A percentile compares a stretch with the other conserved stretches of the same genome.
These are phyloP conservation scores for Collybia sp. DNA, from an alignment of 768 basidiomycete genomes.

Conservation along the genomic window DNA sequence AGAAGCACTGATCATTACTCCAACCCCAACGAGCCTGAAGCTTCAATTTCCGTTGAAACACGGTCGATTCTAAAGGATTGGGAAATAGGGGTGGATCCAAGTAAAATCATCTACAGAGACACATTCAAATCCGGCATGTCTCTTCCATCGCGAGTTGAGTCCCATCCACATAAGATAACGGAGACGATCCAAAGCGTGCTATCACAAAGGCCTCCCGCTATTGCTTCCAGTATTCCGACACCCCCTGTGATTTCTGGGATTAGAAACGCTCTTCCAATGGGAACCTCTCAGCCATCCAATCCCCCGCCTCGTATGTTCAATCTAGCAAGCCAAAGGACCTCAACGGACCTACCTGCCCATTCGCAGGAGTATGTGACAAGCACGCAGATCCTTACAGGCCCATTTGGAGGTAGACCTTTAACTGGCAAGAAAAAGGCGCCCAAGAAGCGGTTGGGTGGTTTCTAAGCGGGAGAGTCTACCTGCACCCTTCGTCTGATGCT, in stretches of 20 bases:
- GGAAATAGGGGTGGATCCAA: constrained; percentile 50
- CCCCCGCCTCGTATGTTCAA: constrained; percentile 4
- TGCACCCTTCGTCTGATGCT: too few species aligned
- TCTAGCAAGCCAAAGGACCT: constrained; percentile 8
- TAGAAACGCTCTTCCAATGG: constrained; percentile 3
- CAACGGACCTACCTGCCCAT: constrained; percentile 6
- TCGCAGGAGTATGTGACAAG: constrained; percentile 48
- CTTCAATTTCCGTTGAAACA: constrained; percentile 43
- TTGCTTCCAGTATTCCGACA: constrained; percentile 10
- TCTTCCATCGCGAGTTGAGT: constrained; percentile 3
- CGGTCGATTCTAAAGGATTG: constrained; percentile 66
- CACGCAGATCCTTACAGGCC: constrained; percentile 71
- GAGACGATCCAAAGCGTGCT: neutral
- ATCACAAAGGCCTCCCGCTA: constrained; percentile 30
- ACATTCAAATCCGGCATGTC: constrained; percentile 32
- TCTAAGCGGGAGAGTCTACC: too few species aligned
- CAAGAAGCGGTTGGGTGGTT: constrained; percentile 75
- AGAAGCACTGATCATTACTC: constrained; percentile 19
- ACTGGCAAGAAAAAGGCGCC: constrained; percentile 46
- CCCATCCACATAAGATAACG: neutral
- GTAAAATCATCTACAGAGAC: constrained; percentile 47
- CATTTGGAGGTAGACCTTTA: constrained; percentile 57
- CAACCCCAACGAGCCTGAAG: constrained; percentile 16
- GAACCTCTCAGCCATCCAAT: constrained; percentile 11
- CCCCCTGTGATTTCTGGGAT: constrained; percentile 2